phyloP scores from a whole-genome alignment of 768 basidiomycete species.

The Cubamyces sp. region DNA sequence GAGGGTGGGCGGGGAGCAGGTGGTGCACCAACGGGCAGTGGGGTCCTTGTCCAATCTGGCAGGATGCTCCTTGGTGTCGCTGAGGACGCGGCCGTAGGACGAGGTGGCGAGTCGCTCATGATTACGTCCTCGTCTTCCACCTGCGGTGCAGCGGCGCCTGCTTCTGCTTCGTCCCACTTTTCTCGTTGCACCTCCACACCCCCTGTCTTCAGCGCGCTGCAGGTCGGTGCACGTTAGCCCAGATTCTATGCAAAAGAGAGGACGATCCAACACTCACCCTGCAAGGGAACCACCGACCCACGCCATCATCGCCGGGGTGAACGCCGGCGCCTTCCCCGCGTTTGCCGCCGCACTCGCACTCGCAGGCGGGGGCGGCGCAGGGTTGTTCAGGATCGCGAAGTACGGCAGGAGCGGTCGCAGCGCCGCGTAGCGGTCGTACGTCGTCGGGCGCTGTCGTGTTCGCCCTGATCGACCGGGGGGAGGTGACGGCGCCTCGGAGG shows the following conservation, averaged over 20 bases:
- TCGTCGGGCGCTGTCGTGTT: slow-evolving; percentile 46
- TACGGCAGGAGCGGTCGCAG: slow-evolving; percentile 72
- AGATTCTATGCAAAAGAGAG: background rate
- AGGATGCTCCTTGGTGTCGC: slow-evolving; percentile 50
- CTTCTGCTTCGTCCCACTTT: slow-evolving; percentile 79
- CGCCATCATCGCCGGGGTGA: slow-evolving; percentile 75
- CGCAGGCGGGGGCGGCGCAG: slow-evolving; percentile 54
- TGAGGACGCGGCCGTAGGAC: slow-evolving; percentile 24
- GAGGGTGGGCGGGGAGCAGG: slow-evolving; percentile 40
- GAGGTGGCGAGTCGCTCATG: slow-evolving; percentile 38
- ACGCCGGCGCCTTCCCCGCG: slow-evolving; percentile 87
- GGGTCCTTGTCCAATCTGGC: slow-evolving; percentile 82
- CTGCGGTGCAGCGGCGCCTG: slow-evolving; percentile 17
- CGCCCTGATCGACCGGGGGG: slow-evolving; percentile 43
- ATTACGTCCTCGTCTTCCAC: slow-evolving; percentile 42
- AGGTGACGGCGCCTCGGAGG: slow-evolving; percentile 37
- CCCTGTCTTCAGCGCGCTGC: slow-evolving; percentile 83
- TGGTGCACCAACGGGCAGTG: slow-evolving; percentile 67
- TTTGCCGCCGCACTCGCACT: slow-evolving; percentile 58
- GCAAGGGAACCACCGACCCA: slow-evolving; percentile 97
- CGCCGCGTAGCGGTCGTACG: slow-evolving; percentile 74
- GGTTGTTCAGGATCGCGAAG: slow-evolving; percentile 87
- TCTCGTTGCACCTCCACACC: slow-evolving; percentile 83
- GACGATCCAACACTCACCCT: slow-evolving; percentile 60
- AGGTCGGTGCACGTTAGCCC: too few species aligned